Evolutionary conservation across 768 basidiomycete genomes (phyloP), one percentile per base, ranked within the genome.

Genomic region (Psilocybe sp.): DNA sequence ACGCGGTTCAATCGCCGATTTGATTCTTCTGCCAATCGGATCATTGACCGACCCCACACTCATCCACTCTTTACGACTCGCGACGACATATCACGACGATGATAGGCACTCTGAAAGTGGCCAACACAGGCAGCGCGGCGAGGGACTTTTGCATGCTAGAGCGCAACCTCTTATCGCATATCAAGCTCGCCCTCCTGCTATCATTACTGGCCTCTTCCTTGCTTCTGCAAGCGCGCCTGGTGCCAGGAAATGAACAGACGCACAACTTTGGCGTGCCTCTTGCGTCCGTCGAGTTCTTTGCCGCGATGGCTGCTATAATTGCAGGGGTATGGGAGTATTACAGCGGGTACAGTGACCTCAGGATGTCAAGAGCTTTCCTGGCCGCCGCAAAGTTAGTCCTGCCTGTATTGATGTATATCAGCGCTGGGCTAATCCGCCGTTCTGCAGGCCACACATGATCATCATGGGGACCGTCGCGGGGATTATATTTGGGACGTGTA

Each of bases 81-180:
- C 37, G 13, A 39, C 47, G 46, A 50, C 48, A n/a, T 49, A 41
- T 48, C 34, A 57, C 43, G 54, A 58, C 41, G 19, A 46, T 52
- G 49, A 53, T 50, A 55, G 58, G 23, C 23, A 28, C 64, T 23
- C 58, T 52, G 53, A 60, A 71, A 51, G 55, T 79, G 10, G 67
- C 73, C 46, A 79, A 81, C 55, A 64, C 64, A 19, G 82, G 81
- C 39, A 84, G 87, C 55, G 71, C 72, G 5, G 84, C 85, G n/a
- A 74, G 87, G 59, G 88, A 90, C 62, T 87, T 80, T 53, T 84
- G 80, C 65, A 87, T 89, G 86, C 75, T 90, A 12, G 88, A 89
- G 64, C 76, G 88, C 45, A 89, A 90, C 57, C 69, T 87, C 44
- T 71, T 90, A 31, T 77, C 86, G 0, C 83, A 90, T 60, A 52